Evolutionary conservation across 2,329 filamentous ascomycete species (phyloP).

Genomic region (Dothistroma pini): DNA sequence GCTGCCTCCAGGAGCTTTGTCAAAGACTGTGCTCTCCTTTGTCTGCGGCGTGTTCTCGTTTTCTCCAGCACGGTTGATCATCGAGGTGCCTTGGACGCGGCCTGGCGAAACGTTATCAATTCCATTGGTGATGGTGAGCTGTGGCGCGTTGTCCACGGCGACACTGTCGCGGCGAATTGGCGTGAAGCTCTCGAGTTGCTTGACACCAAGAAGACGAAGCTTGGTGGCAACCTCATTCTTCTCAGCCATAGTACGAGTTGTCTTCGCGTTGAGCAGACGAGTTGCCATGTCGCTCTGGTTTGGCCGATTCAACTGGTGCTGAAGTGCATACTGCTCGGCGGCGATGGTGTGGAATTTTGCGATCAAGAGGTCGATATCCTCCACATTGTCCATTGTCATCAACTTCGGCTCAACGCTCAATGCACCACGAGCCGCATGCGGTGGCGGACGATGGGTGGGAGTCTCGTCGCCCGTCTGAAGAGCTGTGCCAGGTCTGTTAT

Average conservation of each 20-base stretch:
- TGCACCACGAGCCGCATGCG: constrained; percentile 1
- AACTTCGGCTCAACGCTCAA: not conserved
- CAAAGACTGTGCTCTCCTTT: not conserved
- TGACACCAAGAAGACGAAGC: constrained; percentile 2
- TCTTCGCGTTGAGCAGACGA: constrained; percentile 9
- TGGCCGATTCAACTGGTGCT: not conserved
- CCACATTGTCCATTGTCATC: constrained; percentile 6
- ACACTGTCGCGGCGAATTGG: constrained; percentile 13
- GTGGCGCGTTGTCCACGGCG: not conserved
- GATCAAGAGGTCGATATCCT: constrained; percentile 9
- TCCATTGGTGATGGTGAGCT: not conserved
- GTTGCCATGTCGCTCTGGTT: not conserved
- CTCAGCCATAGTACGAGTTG: constrained; percentile 6
- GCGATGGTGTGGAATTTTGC: constrained; percentile 12
- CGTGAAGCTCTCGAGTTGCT: constrained; percentile 2
- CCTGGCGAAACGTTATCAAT: not conserved
- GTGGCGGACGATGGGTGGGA: constrained; percentile 8
- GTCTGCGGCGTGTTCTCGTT: not conserved
- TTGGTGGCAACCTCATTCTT: constrained; percentile 10
- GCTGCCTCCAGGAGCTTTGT: constrained; percentile 10
- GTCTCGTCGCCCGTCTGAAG: constrained; percentile 5
- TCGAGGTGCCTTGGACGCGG: not conserved
- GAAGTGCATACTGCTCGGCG: constrained; percentile 12
- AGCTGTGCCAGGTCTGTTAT: not conserved
- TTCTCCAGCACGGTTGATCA: not conserved